Conservation (phyloP, 2,329 filamentous ascomycete species). For the Apiospora phragmitis region DNA sequence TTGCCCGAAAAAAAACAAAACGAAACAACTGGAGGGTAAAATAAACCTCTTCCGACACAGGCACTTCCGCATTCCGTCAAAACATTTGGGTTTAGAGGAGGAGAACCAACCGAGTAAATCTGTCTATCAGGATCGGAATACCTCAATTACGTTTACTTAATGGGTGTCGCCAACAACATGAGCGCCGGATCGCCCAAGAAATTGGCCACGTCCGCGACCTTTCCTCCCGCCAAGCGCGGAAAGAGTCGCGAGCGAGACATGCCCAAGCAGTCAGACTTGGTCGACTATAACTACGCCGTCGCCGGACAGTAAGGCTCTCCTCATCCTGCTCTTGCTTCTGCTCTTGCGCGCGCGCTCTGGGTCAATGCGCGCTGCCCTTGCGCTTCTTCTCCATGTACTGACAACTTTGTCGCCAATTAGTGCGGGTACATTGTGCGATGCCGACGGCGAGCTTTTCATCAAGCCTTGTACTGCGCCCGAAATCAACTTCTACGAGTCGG, state of each 20-base stretch:
- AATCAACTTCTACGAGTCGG: conserved; percentile 85
- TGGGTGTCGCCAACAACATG: conserved; percentile 7
- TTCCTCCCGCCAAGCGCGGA: conserved; percentile 21
- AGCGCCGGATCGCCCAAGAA: conserved; percentile 10
- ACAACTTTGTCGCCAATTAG: conserved; percentile 46
- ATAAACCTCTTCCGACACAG: background rate
- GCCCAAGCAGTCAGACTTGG: conserved; percentile 61
- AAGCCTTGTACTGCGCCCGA: conserved; percentile 90
- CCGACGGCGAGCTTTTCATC: conserved; percentile 81
- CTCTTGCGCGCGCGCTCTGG: background rate
- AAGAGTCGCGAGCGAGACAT: conserved; percentile 37
- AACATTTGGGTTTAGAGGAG: background rate
- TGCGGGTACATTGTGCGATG: conserved; percentile 86
- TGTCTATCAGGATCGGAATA: background rate
- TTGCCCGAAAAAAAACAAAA: background rate
- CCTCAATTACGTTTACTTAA: background rate
- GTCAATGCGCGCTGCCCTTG: background rate
- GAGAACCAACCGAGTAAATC: background rate
- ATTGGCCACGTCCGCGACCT: conserved; percentile 17
- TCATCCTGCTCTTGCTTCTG: conserved; percentile 12
- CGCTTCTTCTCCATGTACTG: conserved; percentile 16
- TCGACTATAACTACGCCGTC: conserved; percentile 73
- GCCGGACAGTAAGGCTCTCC: conserved; percentile 74
- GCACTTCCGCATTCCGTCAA: background rate
- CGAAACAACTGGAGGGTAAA: background rate